Base-by-base conservation (phyloP, 192 early-diverging fungal species). In the Cetraspora pellucida region DNA sequence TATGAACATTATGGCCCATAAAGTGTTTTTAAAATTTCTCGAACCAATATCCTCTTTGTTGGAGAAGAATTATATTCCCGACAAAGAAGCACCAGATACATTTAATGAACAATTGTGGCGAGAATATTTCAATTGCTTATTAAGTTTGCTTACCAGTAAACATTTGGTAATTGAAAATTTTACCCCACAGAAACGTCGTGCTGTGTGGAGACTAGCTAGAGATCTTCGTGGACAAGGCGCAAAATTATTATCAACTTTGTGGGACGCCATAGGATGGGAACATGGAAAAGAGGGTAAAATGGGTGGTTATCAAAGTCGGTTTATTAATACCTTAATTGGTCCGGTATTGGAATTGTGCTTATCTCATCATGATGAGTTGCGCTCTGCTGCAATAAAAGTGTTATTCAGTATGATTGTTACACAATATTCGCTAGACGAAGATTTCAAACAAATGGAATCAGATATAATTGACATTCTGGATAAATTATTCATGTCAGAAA, bases 161-260 rank as follows among this genome's bases (percentile, higher is more conserved):
- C 82, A 80, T 72, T 72, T 90, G 44, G 84, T 89, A 47, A 83
- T 89, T n/a, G 89, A 89, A 74, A 75, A 81, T 7, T 89, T 87
- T 75, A 69, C 82, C 2, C 88, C 89, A 6, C 89, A 90, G 72
- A 77, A 79, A 7, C 81, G 86, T 46, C 82, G 90, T 27, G 81
- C 88, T 1, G 77, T 88, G 7, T 85, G 87, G 79, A 83, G 88
- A 60, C 75, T 93, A 5, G 84, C 83, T 6, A 85, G 88, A 27
- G 92, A 91, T 77, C 84, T 91, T 43, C 85, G 88, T 47, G 89
- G 86, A 13, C 81, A 80, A 23, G 92, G 84, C 19, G 85, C 83
- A 11, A 84, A 84, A 59, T 23, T 89, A 23, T 81, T 93, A 52
- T 74, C 83, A 31, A 75, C 66, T 2, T 81, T 90, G 61, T 93